Percentiles rank a stretch among this genome's conserved stretches.
Evolutionary conservation across 2,329 filamentous ascomycete species (phyloP).

Genomic region (Colletotrichum trifolii): DNA sequence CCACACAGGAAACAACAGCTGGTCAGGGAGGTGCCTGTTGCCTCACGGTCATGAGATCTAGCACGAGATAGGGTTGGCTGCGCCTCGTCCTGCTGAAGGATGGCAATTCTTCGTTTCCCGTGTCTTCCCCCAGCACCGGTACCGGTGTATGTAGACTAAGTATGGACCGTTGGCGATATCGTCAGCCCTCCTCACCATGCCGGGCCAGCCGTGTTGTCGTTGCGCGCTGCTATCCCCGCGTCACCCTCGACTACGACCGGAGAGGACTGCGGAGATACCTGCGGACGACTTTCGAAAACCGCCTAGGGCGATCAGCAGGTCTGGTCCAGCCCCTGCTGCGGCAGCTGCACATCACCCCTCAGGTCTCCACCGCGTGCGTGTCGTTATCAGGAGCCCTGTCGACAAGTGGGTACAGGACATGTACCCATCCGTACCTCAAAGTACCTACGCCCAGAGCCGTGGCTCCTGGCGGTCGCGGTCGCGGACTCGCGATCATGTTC

Average conservation of each 20-base stretch:
- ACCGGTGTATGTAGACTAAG: background rate
- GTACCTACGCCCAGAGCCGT: conserved; percentile 19
- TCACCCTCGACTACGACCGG: conserved; percentile 7
- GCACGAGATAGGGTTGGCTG: conserved; percentile 23
- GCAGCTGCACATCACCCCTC: conserved; percentile 36
- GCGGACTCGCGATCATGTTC: too few species aligned
- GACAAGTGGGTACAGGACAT: conserved; percentile 15
- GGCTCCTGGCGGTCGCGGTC: too few species aligned
- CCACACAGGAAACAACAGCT: conserved; percentile 21
- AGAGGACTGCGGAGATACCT: conserved; percentile 20
- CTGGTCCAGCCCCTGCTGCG: conserved; percentile 29
- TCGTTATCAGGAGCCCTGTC: conserved; percentile 32
- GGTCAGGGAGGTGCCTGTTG: conserved; percentile 23
- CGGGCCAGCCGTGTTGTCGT: conserved; percentile 13
- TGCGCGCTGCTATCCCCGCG: conserved; percentile 16
- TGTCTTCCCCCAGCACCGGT: conserved; percentile 6
- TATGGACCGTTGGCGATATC: background rate
- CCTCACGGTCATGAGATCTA: conserved; percentile 21
- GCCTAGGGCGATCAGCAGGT: conserved; percentile 27
- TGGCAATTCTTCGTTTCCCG: conserved; percentile 26
- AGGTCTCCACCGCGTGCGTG: conserved; percentile 29
- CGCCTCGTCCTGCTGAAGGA: conserved; percentile 29
- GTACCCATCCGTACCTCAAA: conserved; percentile 28
- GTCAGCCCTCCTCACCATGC: conserved; percentile 3
- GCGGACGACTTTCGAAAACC: conserved; percentile 23